Evolutionary conservation across 1,284 basidiomycete species (phyloP).

Genomic region (Stereum hirsutum): DNA sequence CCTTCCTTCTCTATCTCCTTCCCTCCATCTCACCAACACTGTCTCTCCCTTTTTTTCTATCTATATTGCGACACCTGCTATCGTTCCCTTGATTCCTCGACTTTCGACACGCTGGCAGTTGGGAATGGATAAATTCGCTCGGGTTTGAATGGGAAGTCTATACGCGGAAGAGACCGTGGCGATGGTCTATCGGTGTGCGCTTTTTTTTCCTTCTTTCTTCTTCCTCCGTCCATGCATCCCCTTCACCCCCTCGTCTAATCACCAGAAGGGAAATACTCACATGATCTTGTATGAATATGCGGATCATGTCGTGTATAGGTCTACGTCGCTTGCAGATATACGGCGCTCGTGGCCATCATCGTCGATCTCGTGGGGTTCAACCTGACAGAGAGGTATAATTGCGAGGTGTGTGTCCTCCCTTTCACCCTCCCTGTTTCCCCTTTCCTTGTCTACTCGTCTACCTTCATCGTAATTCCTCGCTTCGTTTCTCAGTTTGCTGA

Average conservation of each 20-base stretch:
- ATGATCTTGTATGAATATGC: no score
- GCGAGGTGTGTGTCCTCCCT: neutral
- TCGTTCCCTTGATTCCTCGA: neutral
- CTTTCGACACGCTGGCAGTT: slow-evolving; percentile 1
- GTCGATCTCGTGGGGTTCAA: slow-evolving; percentile 5
- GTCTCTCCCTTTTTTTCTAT: no score
- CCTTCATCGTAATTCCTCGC: neutral
- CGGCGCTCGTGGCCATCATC: slow-evolving; percentile 1
- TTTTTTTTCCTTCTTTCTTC: neutral
- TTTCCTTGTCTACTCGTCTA: neutral
- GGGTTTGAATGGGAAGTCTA: slow-evolving; percentile 7
- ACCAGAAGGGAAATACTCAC: no score
- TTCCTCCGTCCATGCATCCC: neutral
- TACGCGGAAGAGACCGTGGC: slow-evolving; percentile 4
- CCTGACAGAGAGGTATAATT: neutral
- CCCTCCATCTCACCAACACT: no score
- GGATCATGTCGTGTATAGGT: no score
- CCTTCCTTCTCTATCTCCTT: no score
- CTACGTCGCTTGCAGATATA: slow-evolving; percentile 2
- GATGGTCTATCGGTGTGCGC: slow-evolving; percentile 7
- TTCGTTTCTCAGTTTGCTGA: neutral
- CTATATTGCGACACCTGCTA: neutral
- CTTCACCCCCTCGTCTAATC: neutral
- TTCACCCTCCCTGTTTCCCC: no score
- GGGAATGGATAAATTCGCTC: slow-evolving; percentile 5